Evolutionary conservation across 768 basidiomycete species (phyloP).

Genomic region (Lentinula sp.): DNA sequence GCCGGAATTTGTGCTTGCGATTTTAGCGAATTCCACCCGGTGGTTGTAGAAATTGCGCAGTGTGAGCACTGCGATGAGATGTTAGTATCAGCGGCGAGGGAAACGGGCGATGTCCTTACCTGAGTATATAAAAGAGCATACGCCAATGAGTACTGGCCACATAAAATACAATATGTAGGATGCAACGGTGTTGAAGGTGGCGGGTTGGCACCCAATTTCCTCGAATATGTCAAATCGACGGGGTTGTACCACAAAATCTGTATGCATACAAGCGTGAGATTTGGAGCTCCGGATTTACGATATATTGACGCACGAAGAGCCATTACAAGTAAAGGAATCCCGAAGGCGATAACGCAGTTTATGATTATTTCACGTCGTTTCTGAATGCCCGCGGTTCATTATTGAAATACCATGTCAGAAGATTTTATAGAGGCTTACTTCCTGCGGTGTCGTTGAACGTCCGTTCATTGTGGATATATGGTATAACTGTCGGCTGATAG

Average conservation of each 20-base stretch:
- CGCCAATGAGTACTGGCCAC: constrained; percentile 25
- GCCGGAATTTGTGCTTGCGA: constrained; percentile 1
- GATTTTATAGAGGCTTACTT: not conserved
- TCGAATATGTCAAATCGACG: constrained; percentile 30
- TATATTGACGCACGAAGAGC: constrained; percentile 22
- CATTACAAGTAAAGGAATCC: constrained; percentile 30
- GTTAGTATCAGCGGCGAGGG: not conserved
- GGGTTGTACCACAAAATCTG: constrained; percentile 29
- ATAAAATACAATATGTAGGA: constrained; percentile 19
- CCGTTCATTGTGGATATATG: not conserved
- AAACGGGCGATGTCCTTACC: constrained; percentile 15
- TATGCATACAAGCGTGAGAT: not conserved
- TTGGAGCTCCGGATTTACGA: not conserved
- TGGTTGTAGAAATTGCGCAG: constrained; percentile 1
- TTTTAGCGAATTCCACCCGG: constrained; percentile 3
- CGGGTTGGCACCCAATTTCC: constrained; percentile 29
- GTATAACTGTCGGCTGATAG: constrained; percentile 17
- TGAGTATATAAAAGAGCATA: constrained; percentile 24
- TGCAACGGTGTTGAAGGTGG: constrained; percentile 20
- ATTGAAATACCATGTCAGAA: not conserved
- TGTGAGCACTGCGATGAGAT: not conserved
- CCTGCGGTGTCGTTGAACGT: not conserved
- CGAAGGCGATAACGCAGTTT: constrained; percentile 32
- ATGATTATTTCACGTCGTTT: constrained; percentile 26
- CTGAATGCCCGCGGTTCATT: constrained; percentile 22